A percentile compares a stretch with the other conserved stretches of the same genome.
Evolutionary conservation across 768 basidiomycete genomes (phyloP).

Genomic region (Kwoniella dendrophila): DNA sequence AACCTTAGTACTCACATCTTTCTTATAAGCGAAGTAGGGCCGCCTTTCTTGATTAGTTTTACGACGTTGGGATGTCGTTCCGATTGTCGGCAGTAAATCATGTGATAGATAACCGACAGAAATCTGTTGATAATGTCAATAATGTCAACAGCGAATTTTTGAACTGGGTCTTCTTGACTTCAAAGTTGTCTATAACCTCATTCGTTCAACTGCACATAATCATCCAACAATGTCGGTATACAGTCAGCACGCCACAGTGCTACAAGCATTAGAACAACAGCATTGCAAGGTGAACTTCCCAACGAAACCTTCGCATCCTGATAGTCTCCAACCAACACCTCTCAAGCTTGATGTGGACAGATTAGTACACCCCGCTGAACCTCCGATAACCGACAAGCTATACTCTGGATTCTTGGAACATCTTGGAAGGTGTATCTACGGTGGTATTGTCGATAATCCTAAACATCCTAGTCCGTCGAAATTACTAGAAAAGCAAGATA

Average conservation of each 20-base stretch:
- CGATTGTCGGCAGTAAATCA: background rate
- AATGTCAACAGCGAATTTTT: background rate
- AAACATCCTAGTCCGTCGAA: slow-evolving; percentile 35
- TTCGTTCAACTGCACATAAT: background rate
- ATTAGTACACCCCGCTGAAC: slow-evolving; percentile 59
- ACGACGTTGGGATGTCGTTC: background rate
- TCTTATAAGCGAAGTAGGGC: background rate
- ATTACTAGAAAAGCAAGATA: slow-evolving; percentile 50
- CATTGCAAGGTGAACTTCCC: background rate
- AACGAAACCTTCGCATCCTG: slow-evolving; percentile 28
- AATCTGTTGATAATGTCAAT: background rate
- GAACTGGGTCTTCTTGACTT: no score
- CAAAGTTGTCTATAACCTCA: no score
- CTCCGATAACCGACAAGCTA: slow-evolving; percentile 57
- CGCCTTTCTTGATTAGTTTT: background rate
- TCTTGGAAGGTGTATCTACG: slow-evolving; percentile 58
- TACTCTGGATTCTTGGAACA: slow-evolving; percentile 69
- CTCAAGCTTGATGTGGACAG: slow-evolving; percentile 60
- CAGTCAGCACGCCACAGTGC: slow-evolving; percentile 12
- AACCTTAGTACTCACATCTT: background rate
- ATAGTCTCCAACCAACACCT: slow-evolving; percentile 18
- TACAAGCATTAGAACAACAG: slow-evolving; percentile 15
- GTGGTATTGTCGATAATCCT: slow-evolving; percentile 53
- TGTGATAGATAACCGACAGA: background rate
- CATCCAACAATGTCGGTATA: slow-evolving; percentile 8